Percentiles rank a stretch among this genome's conserved stretches.
Evolutionary conservation across 116 monocot species (phyloP).

Genomic region (Phalaenopsis hybrid): DNA sequence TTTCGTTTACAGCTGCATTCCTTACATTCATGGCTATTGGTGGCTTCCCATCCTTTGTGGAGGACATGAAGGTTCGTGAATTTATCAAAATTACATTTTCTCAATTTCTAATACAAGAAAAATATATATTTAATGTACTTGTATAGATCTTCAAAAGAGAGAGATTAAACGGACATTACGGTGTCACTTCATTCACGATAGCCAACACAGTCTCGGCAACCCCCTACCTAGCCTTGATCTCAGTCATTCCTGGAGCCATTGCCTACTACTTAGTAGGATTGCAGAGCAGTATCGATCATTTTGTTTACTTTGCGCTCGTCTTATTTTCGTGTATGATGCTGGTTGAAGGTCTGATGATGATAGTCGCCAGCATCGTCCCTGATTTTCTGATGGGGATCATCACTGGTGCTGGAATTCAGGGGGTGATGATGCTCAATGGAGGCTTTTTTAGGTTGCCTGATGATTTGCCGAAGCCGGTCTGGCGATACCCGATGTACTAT

Average conservation of each 20-base stretch:
- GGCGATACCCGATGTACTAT: conserved; percentile 53
- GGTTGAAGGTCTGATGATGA: conserved; percentile 65
- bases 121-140: not conserved
- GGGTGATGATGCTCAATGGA: conserved; percentile 50
- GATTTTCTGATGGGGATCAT: conserved; percentile 68
- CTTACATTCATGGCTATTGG: conserved; percentile 20
- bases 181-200: conserved; percentile 32
- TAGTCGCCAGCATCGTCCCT: conserved; percentile 51
- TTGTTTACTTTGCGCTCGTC: conserved; percentile 32
- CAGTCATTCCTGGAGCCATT: conserved; percentile 37
- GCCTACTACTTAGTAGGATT: conserved; percentile 47
- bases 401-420: conserved; percentile 58
- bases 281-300: conserved; percentile 31
- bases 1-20: conserved; percentile 12
- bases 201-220: conserved; percentile 39
- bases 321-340: conserved; percentile 40
- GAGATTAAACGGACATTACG: conserved; percentile 52
- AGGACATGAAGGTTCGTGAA: conserved; percentile 12
- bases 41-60: conserved; percentile 14
- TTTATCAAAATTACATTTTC: no score
- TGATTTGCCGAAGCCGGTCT: conserved; percentile 40
- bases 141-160: conserved; percentile 38
- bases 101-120: no score
- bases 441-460: conserved; percentile 53
- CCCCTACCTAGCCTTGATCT: conserved; percentile 35